Evolutionary conservation across 2,329 filamentous ascomycete genomes (phyloP).

Genomic region (Fusarium marasasianum): DNA sequence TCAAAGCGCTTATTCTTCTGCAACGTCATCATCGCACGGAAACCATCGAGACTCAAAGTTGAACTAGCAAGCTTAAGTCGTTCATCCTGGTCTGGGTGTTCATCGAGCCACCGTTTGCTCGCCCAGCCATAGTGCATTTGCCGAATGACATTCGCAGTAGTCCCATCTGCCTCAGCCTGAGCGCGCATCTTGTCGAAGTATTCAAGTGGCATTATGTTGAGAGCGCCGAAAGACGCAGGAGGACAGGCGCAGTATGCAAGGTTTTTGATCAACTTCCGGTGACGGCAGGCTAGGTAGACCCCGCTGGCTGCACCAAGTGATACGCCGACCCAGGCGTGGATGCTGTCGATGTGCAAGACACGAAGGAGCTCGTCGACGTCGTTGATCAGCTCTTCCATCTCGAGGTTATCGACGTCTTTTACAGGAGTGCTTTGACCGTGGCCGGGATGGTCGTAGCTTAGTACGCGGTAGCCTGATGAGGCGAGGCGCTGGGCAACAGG

Average conservation of each 20-base stretch:
- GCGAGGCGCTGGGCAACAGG: neutral
- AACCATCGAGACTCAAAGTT: neutral
- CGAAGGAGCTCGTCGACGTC: neutral
- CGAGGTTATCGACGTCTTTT: neutral
- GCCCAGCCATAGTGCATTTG: slow-evolving; percentile 14
- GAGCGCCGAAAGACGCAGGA: neutral
- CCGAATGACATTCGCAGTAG: neutral
- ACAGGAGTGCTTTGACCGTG: neutral
- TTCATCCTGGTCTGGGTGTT: neutral
- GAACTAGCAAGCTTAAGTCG: neutral
- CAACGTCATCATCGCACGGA: neutral
- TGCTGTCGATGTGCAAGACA: neutral
- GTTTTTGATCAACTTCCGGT: neutral
- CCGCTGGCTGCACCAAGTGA: slow-evolving; percentile 2
- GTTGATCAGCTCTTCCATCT: neutral
- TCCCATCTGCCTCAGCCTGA: neutral
- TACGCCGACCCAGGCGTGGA: neutral
- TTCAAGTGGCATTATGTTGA: neutral
- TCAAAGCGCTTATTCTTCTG: neutral
- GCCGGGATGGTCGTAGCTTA: slow-evolving; percentile 2
- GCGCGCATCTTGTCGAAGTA: neutral
- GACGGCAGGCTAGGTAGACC: neutral
- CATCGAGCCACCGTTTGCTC: slow-evolving; percentile 1
- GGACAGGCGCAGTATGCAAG: neutral
- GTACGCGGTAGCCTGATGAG: neutral